phyloP scores from a whole-genome alignment of 345 rosid genomes.

The Psidium friedrichsthalianum region DNA sequence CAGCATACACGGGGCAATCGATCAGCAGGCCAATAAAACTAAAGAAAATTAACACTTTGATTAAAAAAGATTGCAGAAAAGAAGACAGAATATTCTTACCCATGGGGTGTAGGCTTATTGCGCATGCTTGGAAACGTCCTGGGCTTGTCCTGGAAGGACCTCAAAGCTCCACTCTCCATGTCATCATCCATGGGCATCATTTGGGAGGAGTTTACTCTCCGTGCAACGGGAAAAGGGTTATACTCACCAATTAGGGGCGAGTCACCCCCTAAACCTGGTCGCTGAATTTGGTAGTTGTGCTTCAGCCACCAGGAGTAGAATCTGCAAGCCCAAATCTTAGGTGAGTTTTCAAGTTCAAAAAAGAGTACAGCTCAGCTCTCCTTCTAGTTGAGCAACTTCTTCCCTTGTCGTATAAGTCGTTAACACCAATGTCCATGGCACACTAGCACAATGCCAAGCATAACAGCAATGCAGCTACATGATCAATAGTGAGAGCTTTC shows the following conservation, averaged over 20 bases:
- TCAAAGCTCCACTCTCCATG: slow-evolving; percentile 65
- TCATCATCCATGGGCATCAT: slow-evolving; percentile 87
- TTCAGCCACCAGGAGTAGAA: neutral
- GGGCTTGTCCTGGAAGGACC: slow-evolving; percentile 63
- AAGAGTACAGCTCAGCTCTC: neutral
- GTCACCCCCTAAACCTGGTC: slow-evolving; percentile 33
- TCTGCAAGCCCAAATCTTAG: neutral
- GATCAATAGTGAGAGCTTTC: neutral
- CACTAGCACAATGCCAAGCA: neutral
- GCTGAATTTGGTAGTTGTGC: slow-evolving; percentile 17
- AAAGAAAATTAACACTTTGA: neutral
- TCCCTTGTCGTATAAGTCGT: neutral
- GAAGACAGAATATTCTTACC: slow-evolving; percentile 22
- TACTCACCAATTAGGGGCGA: slow-evolving; percentile 28
- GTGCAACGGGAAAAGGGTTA: slow-evolving; percentile 17
- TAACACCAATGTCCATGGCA: neutral
- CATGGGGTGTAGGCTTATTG: slow-evolving; percentile 62
- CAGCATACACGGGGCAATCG: neutral
- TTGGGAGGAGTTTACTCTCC: slow-evolving; percentile 39
- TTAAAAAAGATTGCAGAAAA: neutral
- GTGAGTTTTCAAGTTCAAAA: neutral
- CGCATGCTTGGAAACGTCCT: slow-evolving; percentile 93
- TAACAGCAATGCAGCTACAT: neutral
- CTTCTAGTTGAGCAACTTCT: neutral
- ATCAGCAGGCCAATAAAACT: neutral